phyloP scores from a whole-genome alignment of 2,329 filamentous ascomycete species.

The Cladosporium sphaerospermum region DNA sequence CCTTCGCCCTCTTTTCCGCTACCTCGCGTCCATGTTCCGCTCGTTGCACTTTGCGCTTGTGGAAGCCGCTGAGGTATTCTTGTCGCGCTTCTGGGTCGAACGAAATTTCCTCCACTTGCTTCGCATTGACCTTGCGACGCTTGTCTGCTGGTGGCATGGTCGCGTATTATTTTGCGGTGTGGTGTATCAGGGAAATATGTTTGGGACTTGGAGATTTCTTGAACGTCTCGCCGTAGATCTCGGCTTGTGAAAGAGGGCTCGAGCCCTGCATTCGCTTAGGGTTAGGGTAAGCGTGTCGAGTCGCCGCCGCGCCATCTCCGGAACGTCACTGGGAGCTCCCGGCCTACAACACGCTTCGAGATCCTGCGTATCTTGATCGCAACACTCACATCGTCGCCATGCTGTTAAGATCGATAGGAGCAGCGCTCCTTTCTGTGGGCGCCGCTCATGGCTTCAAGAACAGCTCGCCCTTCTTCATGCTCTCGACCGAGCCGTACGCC shows the following conservation, averaged over 20 bases:
- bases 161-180: constrained; percentile 8
- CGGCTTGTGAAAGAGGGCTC: constrained; percentile 7
- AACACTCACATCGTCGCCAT: constrained; percentile 15
- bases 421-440: constrained; percentile 22
- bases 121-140: constrained; percentile 3
- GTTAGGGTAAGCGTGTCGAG: neutral
- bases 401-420: constrained; percentile 19
- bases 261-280: too few relatives aligned
- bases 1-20: constrained; percentile 67
- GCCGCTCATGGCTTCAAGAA: constrained; percentile 67
- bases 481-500: constrained; percentile 72
- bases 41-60: constrained; percentile 85
- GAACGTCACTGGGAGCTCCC: constrained; percentile 8
- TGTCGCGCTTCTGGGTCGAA: constrained; percentile 76
- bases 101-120: constrained; percentile 64
- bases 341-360: too few relatives aligned
- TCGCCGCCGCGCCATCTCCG: neutral
- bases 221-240: constrained; percentile 1
- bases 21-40: constrained; percentile 79
- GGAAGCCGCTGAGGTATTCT: constrained; percentile 91
- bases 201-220: neutral
- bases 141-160: constrained; percentile 4
- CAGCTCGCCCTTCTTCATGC: constrained; percentile 81
- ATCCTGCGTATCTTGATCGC: neutral
- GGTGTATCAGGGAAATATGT: neutral